Evolutionary conservation across 2,329 filamentous ascomycete species (phyloP).

Genomic region (Aspergillus calidoustus): DNA sequence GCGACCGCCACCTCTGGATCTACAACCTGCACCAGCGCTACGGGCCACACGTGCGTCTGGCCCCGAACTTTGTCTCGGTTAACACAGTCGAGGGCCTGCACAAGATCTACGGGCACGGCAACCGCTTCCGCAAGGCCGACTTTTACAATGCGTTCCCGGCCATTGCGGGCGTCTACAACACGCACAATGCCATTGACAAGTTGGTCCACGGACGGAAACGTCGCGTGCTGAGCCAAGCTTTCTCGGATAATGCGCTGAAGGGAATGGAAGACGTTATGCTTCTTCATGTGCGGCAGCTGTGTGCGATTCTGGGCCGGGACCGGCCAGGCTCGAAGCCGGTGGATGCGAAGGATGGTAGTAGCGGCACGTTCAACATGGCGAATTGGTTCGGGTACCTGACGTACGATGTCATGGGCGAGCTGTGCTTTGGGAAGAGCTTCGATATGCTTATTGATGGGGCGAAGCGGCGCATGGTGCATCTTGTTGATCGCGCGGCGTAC

Average conservation of each 20-base stretch:
- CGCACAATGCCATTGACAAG: conserved; percentile 74
- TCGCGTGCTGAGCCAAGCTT: conserved; percentile 72
- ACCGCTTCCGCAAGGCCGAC: conserved; percentile 61
- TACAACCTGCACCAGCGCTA: conserved; percentile 73
- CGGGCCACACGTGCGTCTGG: conserved; percentile 72
- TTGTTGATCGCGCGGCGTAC: conserved; percentile 71
- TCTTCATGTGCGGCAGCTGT: conserved; percentile 69
- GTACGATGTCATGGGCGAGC: conserved; percentile 57
- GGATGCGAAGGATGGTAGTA: conserved; percentile 28
- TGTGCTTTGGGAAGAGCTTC: conserved; percentile 58
- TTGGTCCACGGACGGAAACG: conserved; percentile 71
- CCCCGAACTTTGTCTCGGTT: conserved; percentile 77
- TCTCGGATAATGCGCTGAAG: conserved; percentile 68
- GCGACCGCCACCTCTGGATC: conserved; percentile 75
- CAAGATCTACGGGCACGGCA: conserved; percentile 48
- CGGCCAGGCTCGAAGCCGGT: conserved; percentile 19
- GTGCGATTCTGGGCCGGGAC: conserved; percentile 41
- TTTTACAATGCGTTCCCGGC: conserved; percentile 77
- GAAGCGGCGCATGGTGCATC: conserved; percentile 66
- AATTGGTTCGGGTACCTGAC: conserved; percentile 51
- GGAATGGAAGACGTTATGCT: conserved; percentile 71
- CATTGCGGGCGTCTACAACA: conserved; percentile 67
- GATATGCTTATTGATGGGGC: conserved; percentile 51
- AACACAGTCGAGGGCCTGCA: conserved; percentile 67
- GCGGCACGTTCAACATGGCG: conserved; percentile 31